phyloP scores from a whole-genome alignment of 805 yeast species.

The Osmozyma mogii region DNA sequence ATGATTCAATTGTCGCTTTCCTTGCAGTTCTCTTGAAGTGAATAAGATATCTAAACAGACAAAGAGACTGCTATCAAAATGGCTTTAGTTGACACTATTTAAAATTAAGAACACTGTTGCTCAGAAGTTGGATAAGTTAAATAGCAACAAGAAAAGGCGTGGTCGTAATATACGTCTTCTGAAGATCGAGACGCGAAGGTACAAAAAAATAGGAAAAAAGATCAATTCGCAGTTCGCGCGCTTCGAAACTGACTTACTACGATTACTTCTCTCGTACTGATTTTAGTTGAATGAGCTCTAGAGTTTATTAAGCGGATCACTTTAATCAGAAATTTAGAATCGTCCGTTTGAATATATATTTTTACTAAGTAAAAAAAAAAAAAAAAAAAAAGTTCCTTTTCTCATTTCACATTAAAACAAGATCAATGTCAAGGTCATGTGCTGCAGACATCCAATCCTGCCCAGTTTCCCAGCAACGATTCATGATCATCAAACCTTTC shows the following conservation, averaged over 20 bases:
- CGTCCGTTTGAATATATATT: not conserved
- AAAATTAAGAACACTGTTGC: too few relatives aligned
- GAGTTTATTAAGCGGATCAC: not conserved
- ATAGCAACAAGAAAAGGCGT: too few relatives aligned
- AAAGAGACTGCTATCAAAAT: too few relatives aligned
- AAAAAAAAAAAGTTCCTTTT: not conserved
- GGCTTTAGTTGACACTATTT: too few relatives aligned
- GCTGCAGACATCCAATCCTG: constrained; percentile 47
- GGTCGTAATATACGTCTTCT: too few relatives aligned
- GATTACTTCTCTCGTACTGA: not conserved
- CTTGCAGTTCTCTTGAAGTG: too few relatives aligned
- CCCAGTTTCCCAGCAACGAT: constrained; percentile 45
- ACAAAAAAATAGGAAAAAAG: not conserved
- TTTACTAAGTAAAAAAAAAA: not conserved
- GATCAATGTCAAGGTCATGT: constrained; percentile 31
- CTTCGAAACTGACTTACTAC: not conserved
- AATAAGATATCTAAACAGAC: too few relatives aligned
- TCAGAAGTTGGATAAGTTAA: too few relatives aligned
- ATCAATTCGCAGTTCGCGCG: not conserved
- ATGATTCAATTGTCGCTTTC: too few relatives aligned
- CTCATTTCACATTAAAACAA: constrained; percentile 36
- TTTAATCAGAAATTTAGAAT: not conserved
- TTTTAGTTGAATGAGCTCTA: not conserved
- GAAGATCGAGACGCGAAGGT: not conserved
- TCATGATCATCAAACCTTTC: constrained; percentile 42